Base-by-base conservation (phyloP, 768 basidiomycete genomes). In the Mycena maculata region DNA sequence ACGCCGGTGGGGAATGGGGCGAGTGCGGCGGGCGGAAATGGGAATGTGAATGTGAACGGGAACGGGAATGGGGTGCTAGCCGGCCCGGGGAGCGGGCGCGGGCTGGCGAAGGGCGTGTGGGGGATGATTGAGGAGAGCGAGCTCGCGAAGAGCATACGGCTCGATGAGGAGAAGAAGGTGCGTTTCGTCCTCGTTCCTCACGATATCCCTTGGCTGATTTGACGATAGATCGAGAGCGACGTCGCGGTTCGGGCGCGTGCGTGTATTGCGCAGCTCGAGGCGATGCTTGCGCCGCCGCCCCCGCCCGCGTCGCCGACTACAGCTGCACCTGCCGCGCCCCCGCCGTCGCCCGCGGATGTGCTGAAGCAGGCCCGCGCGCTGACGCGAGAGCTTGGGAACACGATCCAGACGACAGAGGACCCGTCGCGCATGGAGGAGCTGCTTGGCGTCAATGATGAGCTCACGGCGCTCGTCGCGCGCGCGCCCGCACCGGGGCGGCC, bases 81-180 rank as follows among this genome's bases (percentile, higher is more conserved):
- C 18, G 70, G 67, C 25, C 70, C 73, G 18, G 71, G 69, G 10
- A 85, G 84, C 64, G 87, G 87, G 6, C 84, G 87, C n/a, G 88
- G 87, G 4, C 71, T 78, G 8, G 84, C 85, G 1, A 93, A 88
- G 71, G 92, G 92, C 1, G 86, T 95, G 15, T 95, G 93, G 93
- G 87, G 87, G 0, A 86, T 94, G 87, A 92, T 94, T 59, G 92
- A 95, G 76, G 92, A 93, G 67, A 94, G 93, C 76, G 90, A 92
- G 76, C 80, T 95, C 30, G 93, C 93, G 4, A 87, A 85, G 76
- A 86, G 88, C 16, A 89, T 94, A 61, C 81, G 88, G 56, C 80
- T 85, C 63, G 77, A 75, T 47, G 86, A 89, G 74, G 86, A 86
- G 80, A 86, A 85, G 78, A 85, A 86, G 78, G 86, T 86, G 13